Conservation (phyloP, 2,329 filamentous ascomycete genomes). For the Pseudogymnoascus verrucosus region DNA sequence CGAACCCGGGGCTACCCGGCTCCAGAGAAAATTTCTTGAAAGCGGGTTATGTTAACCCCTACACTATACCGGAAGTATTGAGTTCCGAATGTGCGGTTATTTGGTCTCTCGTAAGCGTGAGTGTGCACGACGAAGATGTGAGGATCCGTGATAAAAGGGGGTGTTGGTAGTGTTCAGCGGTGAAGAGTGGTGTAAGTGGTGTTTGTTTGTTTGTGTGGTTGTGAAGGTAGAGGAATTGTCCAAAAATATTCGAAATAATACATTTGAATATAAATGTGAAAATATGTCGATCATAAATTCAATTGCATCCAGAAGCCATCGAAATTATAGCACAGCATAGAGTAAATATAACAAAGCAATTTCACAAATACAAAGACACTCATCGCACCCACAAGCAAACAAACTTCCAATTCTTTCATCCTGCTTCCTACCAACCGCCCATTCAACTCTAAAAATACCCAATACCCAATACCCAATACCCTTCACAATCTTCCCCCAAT, state of each 20-base stretch:
- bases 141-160: too few relatives aligned
- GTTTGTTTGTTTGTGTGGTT: too few relatives aligned
- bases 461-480: not conserved
- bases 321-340: not conserved
- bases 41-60: constrained; percentile 14
- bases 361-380: not conserved
- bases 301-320: too few relatives aligned
- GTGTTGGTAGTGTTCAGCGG: too few relatives aligned
- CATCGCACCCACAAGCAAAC: too few relatives aligned
- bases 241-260: too few relatives aligned
- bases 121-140: too few relatives aligned
- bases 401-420: not conserved
- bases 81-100: not conserved
- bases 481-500: not conserved
- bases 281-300: too few relatives aligned
- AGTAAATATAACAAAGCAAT: not conserved
- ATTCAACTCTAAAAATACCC: not conserved
- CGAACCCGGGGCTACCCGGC: constrained; percentile 13
- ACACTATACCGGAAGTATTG: constrained; percentile 12
- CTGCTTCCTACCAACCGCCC: not conserved
- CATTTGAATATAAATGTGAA: too few relatives aligned
- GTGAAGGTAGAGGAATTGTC: too few relatives aligned
- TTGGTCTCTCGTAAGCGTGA: not conserved
- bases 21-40: constrained; percentile 3
- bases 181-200: too few relatives aligned